phyloP scores from a whole-genome alignment of 225 moss, liverwort and hornwort genomes.

The Pseudoscleropodium purum region DNA sequence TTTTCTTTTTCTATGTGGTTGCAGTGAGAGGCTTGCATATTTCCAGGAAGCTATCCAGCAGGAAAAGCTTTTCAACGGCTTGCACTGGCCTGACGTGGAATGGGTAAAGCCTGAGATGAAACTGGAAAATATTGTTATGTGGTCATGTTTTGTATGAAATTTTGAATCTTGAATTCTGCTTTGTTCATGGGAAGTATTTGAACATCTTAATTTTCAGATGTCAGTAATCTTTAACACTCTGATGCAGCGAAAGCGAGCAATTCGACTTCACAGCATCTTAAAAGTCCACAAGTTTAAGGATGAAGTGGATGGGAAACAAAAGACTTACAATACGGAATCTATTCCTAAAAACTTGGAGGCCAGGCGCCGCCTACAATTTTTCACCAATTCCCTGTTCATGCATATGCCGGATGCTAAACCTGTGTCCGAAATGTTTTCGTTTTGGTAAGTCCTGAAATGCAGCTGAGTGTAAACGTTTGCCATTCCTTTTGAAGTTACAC shows the following conservation, averaged over 20 bases:
- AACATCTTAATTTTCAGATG: background rate
- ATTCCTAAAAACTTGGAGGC: slow-evolving; percentile 86
- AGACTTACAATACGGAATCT: slow-evolving; percentile 58
- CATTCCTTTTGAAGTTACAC: background rate
- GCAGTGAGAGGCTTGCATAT: slow-evolving; percentile 18
- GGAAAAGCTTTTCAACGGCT: slow-evolving; percentile 47
- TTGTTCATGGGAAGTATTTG: background rate
- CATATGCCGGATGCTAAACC: slow-evolving; percentile 75
- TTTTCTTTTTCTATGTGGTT: background rate
- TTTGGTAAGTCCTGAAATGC: slow-evolving; percentile 43
- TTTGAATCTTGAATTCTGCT: background rate
- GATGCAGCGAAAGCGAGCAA: slow-evolving; percentile 63
- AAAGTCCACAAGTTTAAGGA: slow-evolving; percentile 73
- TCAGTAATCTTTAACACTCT: background rate
- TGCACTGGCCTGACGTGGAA: slow-evolving; percentile 58
- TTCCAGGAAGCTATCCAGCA: slow-evolving; percentile 30
- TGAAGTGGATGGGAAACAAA: slow-evolving; percentile 43
- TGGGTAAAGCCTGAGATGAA: slow-evolving; percentile 16
- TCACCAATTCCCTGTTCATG: slow-evolving; percentile 97
- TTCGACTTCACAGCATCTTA: slow-evolving; percentile 66
- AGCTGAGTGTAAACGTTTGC: background rate
- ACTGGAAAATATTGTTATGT: background rate
- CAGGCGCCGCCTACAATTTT: slow-evolving; percentile 72
- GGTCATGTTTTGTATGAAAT: background rate
- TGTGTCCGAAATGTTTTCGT: slow-evolving; percentile 77